phyloP scores from a whole-genome alignment of 1,284 basidiomycete species.

The Cutaneotrichosporon cutaneum region DNA sequence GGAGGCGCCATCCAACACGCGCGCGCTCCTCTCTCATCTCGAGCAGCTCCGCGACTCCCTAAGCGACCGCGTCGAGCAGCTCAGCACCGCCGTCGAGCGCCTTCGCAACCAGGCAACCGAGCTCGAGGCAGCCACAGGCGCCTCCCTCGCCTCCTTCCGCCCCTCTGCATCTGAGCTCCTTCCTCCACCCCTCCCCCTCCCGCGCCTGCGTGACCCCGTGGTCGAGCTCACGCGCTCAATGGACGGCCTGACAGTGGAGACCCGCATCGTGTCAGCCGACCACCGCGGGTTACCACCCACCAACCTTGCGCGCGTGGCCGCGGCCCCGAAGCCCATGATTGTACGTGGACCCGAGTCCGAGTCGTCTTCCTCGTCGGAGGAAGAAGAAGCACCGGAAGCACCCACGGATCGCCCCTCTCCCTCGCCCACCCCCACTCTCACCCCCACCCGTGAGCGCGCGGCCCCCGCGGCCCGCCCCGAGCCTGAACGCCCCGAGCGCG shows the following conservation, averaged over 20 bases:
- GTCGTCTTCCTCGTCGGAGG: no score
- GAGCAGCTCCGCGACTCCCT: conserved; percentile 37
- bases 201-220: neutral
- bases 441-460: no score
- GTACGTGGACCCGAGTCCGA: conserved; percentile 13
- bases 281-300: conserved; percentile 14
- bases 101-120: conserved; percentile 34
- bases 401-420: neutral
- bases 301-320: conserved; percentile 17
- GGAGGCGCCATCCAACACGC: conserved; percentile 19
- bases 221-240: neutral
- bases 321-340: conserved; percentile 15
- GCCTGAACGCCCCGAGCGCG: neutral
- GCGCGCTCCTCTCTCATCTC: conserved; percentile 29
- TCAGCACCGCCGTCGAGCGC: conserved; percentile 34
- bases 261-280: neutral
- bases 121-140: conserved; percentile 27
- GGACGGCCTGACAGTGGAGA: neutral
- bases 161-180: neutral
- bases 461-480: no score
- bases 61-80: conserved; percentile 31
- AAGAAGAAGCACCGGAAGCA: neutral
- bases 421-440: neutral
- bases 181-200: no score
- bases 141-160: conserved; percentile 13